These are phyloP conservation scores for Penicillium paxilli DNA, from an alignment of 495 filamentous ascomycete species.

Conservation along the genomic window DNA sequence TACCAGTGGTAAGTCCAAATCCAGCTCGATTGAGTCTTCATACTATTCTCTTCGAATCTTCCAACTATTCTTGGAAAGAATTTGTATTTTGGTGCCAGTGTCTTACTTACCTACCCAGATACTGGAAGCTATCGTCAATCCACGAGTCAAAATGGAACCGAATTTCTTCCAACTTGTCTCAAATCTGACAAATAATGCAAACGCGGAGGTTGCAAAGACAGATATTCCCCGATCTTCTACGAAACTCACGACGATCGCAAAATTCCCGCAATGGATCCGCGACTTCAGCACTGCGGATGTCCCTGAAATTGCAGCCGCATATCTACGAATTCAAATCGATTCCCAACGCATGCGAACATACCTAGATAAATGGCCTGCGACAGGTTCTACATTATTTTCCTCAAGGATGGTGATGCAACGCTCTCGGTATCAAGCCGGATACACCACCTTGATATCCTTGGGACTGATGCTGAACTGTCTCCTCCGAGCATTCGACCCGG, in stretches of 20 bases:
- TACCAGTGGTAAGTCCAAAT: slow-evolving; percentile 32
- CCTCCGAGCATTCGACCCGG: slow-evolving; percentile 22
- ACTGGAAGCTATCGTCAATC: slow-evolving; percentile 34
- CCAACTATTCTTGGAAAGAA: too few relatives aligned
- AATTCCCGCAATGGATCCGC: slow-evolving; percentile 21
- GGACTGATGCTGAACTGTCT: slow-evolving; percentile 32
- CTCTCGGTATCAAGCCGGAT: slow-evolving; percentile 24
- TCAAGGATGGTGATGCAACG: slow-evolving; percentile 5
- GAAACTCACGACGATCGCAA: slow-evolving; percentile 16
- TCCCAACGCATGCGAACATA: slow-evolving; percentile 6
- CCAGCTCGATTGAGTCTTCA: not conserved
- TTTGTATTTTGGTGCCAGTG: too few relatives aligned
- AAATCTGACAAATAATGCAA: slow-evolving; percentile 4
- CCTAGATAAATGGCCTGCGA: slow-evolving; percentile 1
- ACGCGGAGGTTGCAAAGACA: not conserved
- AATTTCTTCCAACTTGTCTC: slow-evolving; percentile 18
- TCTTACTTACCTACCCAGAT: slow-evolving; percentile 20
- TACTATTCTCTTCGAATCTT: too few relatives aligned
- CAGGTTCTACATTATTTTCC: not conserved
- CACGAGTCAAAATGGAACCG: slow-evolving; percentile 23
- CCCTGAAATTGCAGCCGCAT: slow-evolving; percentile 21
- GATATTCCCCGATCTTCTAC: slow-evolving; percentile 6
- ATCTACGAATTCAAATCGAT: slow-evolving; percentile 16
- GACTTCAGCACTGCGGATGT: slow-evolving; percentile 12
- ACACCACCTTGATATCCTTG: slow-evolving; percentile 21